Conservation (phyloP, 1,284 basidiomycete genomes). For the Phaffia rhodozyma region DNA sequence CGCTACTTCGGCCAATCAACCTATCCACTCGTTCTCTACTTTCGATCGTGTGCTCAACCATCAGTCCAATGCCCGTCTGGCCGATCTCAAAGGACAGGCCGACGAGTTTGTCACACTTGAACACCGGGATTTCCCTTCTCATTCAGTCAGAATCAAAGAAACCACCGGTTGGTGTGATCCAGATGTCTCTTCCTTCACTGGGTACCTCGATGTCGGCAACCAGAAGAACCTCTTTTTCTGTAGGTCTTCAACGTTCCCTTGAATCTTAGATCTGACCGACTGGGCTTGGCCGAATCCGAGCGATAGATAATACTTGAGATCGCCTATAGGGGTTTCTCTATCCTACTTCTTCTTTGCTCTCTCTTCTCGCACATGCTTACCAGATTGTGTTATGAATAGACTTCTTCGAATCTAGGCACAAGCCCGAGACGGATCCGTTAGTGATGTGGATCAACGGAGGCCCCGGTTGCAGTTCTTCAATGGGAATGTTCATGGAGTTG, state of each 20-base stretch:
- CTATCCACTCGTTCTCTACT: neutral
- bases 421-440: conserved; percentile 44
- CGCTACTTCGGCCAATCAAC: neutral
- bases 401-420: conserved; percentile 29
- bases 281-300: too few species aligned
- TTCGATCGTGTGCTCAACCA: neutral
- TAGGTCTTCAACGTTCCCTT: neutral
- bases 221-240: conserved; percentile 29
- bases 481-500: conserved; percentile 55
- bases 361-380: neutral
- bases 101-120: conserved; percentile 12
- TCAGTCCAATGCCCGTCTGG: neutral
- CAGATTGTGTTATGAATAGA: conserved; percentile 6
- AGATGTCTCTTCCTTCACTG: conserved; percentile 3
- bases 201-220: conserved; percentile 19
- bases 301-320: too few species aligned
- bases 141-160: conserved; percentile 20
- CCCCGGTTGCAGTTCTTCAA: conserved; percentile 36
- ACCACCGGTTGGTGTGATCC: conserved; percentile 19
- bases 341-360: neutral
- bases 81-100: conserved; percentile 1
- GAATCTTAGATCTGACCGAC: neutral
- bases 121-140: conserved; percentile 10
- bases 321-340: too few species aligned
- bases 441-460: conserved; percentile 63